Evolutionary conservation across 306 rosid genomes (phyloP).

Genomic region (Lagenaria siceraria): DNA sequence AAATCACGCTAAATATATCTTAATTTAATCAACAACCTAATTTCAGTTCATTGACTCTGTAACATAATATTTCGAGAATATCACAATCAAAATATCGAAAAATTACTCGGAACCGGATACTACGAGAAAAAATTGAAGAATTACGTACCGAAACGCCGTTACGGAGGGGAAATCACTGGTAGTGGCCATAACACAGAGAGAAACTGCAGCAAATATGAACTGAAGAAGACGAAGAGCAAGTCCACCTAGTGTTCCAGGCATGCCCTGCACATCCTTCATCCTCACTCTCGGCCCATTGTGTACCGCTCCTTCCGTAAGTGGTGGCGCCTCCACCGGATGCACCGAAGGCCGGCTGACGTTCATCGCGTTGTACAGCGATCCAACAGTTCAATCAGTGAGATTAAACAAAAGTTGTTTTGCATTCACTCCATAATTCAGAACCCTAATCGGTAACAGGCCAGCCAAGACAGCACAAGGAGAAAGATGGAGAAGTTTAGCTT

Average conservation of each 20-base stretch:
- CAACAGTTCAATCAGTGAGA: not conserved
- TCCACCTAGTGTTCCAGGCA: constrained; percentile 32
- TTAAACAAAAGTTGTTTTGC: not conserved
- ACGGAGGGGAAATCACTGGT: constrained; percentile 25
- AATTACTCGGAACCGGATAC: not conserved
- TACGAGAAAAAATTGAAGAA: not conserved
- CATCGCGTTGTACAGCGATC: not conserved
- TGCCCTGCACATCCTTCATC: constrained; percentile 35
- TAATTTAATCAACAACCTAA: not conserved
- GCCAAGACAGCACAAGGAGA: not conserved
- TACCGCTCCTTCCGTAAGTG: constrained; percentile 8
- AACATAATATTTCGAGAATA: not conserved
- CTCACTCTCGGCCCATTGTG: constrained; percentile 15
- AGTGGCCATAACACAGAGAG: constrained; percentile 28
- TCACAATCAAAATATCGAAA: not conserved
- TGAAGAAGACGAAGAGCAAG: constrained; percentile 26
- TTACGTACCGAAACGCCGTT: constrained; percentile 26
- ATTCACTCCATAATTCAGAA: not conserved
- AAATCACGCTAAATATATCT: not conserved
- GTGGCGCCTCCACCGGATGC: constrained; percentile 36
- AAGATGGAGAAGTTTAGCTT: not conserved
- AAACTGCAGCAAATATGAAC: constrained; percentile 15
- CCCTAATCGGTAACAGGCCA: not conserved
- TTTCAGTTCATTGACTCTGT: not conserved
- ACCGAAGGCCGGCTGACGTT: constrained; percentile 32